A percentile compares a stretch with the other conserved stretches of the same genome.
phyloP scores from a whole-genome alignment of 1,284 basidiomycete species.

The Papiliotrema terrestris region DNA sequence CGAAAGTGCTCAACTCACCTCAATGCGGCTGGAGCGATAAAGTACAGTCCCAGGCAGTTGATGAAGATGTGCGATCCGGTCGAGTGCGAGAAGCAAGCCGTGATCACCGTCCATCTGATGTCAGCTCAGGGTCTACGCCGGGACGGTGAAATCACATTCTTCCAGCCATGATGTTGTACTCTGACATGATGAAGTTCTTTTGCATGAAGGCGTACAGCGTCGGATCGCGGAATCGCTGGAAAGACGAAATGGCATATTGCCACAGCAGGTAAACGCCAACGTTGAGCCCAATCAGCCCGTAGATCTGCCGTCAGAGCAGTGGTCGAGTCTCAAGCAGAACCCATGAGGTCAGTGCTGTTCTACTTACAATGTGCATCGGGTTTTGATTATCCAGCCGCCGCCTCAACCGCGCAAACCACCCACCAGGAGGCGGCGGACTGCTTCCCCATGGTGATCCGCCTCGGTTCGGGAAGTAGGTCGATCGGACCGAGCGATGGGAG shows the following conservation, averaged over 20 bases:
- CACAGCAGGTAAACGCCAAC: conserved; percentile 42
- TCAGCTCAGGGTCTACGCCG: background rate
- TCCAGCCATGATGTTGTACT: conserved; percentile 64
- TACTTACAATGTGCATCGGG: background rate
- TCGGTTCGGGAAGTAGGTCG: conserved; percentile 17
- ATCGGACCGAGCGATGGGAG: conserved; percentile 7
- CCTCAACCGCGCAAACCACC: background rate
- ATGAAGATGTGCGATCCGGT: conserved; percentile 64
- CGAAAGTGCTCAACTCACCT: conserved; percentile 22
- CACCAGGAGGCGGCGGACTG: background rate
- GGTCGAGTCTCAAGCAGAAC: no score
- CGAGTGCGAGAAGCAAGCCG: conserved; percentile 69
- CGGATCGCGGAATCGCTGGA: conserved; percentile 54
- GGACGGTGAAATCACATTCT: conserved; percentile 59
- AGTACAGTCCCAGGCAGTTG: conserved; percentile 75
- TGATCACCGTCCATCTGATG: conserved; percentile 73
- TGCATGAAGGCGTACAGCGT: conserved; percentile 59
- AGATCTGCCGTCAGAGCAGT: conserved; percentile 19
- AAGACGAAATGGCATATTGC: conserved; percentile 43
- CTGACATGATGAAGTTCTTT: conserved; percentile 62
- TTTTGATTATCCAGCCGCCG: background rate
- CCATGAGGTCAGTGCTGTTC: no score
- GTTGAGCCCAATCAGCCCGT: conserved; percentile 42
- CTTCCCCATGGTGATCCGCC: background rate
- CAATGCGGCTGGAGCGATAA: conserved; percentile 71